These are phyloP conservation scores for Hericium rajendrae DNA, from an alignment of 768 basidiomycete genomes.

Conservation along the genomic window DNA sequence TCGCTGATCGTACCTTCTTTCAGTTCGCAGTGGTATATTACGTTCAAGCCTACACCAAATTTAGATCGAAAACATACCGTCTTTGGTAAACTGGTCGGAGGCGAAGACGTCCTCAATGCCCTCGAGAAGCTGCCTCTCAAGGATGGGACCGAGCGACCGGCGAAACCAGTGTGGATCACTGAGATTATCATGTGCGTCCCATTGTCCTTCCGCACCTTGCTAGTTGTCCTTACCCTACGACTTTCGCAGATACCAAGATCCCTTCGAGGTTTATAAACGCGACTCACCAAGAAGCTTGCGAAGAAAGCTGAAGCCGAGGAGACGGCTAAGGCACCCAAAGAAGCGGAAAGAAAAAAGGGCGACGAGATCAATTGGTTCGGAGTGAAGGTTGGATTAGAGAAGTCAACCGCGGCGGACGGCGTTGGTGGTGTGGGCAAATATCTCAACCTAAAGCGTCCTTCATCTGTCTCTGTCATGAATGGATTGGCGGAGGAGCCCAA, in stretches of 20 bases:
- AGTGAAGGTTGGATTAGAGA: conserved; percentile 56
- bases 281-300: conserved; percentile 71
- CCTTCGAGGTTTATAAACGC: conserved; percentile 88
- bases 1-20: background rate
- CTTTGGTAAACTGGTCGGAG: conserved; percentile 94
- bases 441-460: conserved; percentile 33
- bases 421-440: conserved; percentile 73
- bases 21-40: conserved; percentile 90
- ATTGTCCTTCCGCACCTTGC: background rate
- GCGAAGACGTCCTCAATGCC: conserved; percentile 80
- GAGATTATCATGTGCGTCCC: conserved; percentile 72
- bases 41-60: conserved; percentile 75
- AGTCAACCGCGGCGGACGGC: conserved; percentile 24
- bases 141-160: conserved; percentile 79
- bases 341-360: conserved; percentile 44
- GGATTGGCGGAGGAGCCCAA: conserved; percentile 38
- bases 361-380: conserved; percentile 84
- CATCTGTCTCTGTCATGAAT: conserved; percentile 2
- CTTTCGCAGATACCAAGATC: conserved; percentile 73
- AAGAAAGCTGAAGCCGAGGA: conserved; percentile 37
- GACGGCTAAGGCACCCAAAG: conserved; percentile 17
- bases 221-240: background rate
- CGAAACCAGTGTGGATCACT: conserved; percentile 77
- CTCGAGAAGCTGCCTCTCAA: conserved; percentile 77
- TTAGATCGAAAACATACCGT: conserved; percentile 93